These are phyloP conservation scores for Kappamyces sp. DNA, from an alignment of 192 early-diverging fungal genomes.

Conservation along the genomic window DNA sequence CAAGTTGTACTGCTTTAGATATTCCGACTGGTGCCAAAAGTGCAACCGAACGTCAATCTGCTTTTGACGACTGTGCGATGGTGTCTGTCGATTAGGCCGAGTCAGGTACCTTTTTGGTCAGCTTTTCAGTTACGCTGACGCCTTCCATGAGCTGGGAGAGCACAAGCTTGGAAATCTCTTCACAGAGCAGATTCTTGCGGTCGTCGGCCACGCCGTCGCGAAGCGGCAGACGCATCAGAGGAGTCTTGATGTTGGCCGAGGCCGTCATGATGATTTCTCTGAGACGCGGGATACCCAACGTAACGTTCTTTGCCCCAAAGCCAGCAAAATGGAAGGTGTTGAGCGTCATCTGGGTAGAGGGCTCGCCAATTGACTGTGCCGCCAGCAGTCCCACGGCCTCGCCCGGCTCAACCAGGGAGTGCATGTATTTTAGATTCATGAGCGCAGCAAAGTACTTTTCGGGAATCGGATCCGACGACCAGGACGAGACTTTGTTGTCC, in stretches of 20 bases:
- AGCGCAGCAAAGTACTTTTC: constrained; percentile 79
- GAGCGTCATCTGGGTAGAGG: constrained; percentile 99
- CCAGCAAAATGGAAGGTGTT: constrained; percentile 98
- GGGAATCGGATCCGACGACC: constrained; percentile 23
- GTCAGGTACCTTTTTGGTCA: constrained; percentile 31
- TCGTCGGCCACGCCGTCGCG: constrained; percentile 54
- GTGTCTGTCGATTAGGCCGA: neutral
- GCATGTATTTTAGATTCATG: constrained; percentile 93
- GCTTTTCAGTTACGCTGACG: constrained; percentile 74
- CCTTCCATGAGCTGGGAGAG: constrained; percentile 81
- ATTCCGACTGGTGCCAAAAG: constrained; percentile 77
- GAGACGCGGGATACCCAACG: constrained; percentile 98
- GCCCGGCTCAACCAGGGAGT: constrained; percentile 91
- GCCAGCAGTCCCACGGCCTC: constrained; percentile 97
- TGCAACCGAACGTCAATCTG: constrained; percentile 74
- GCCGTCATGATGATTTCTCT: constrained; percentile 99
- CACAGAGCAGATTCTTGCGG: constrained; percentile 58
- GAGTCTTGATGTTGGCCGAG: constrained; percentile 81
- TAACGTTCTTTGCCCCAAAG: constrained; percentile 97
- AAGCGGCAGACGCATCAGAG: constrained; percentile 87
- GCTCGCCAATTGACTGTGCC: constrained; percentile 96
- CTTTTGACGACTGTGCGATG: constrained; percentile 52
- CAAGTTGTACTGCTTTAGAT: constrained; percentile 71
- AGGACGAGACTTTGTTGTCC: constrained; percentile 9
- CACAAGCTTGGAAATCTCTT: constrained; percentile 67